A percentile compares a stretch with the other conserved stretches of the same genome.
These are phyloP conservation scores for Dimocarpus longan DNA, from an alignment of 345 rosid genomes.

Conservation along the genomic window DNA sequence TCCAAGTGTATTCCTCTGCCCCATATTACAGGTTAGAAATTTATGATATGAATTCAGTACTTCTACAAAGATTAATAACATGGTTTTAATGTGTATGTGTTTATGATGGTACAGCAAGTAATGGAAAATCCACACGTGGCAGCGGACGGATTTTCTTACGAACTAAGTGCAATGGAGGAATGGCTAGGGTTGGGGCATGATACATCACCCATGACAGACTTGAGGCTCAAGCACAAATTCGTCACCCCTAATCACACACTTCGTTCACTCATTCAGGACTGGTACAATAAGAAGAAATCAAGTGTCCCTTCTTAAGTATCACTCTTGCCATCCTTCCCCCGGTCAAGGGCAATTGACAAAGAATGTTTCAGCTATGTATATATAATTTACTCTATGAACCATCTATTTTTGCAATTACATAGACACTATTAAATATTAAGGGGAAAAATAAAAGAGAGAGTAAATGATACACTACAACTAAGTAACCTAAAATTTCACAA, in stretches of 20 bases:
- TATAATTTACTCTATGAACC: background rate
- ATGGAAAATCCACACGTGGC: constrained; percentile 82
- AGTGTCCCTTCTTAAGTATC: background rate
- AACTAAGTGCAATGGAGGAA: constrained; percentile 69
- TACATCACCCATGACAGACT: constrained; percentile 76
- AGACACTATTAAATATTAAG: too few relatives aligned
- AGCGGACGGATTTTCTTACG: constrained; percentile 86
- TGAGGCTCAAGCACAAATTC: constrained; percentile 56
- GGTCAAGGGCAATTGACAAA: background rate
- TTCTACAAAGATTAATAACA: too few relatives aligned
- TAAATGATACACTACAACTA: background rate
- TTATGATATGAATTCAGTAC: background rate
- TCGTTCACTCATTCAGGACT: constrained; percentile 69
- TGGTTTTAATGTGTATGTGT: background rate
- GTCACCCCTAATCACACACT: constrained; percentile 75
- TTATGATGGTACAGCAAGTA: constrained; percentile 51
- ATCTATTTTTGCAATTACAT: background rate
- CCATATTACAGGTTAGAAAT: constrained; percentile 55
- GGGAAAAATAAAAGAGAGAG: too few relatives aligned
- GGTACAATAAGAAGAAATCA: constrained; percentile 34
- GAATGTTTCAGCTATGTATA: constrained; percentile 18
- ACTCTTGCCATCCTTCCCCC: background rate
- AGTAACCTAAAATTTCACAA: constrained; percentile 6
- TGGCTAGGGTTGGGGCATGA: constrained; percentile 73
- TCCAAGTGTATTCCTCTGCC: constrained; percentile 69